phyloP scores from a whole-genome alignment of 129 eudicot species.

The Dittrichia graveolens region DNA sequence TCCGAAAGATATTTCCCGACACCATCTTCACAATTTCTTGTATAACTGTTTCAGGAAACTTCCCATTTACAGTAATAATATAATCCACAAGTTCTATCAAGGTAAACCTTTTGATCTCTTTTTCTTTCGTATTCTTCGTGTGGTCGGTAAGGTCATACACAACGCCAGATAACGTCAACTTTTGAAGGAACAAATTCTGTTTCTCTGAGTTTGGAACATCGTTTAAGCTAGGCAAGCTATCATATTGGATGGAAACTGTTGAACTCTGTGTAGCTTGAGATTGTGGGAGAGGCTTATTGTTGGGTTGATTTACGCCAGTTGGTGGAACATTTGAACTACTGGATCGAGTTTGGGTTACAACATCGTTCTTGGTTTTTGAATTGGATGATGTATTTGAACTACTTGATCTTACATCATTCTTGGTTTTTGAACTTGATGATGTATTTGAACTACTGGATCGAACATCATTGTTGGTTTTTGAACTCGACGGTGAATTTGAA shows the following conservation, averaged over 20 bases:
- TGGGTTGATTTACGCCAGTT: constrained; percentile 35
- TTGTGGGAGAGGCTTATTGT: constrained; percentile 34
- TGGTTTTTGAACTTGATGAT: constrained; percentile 40
- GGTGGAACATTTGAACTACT: constrained; percentile 33
- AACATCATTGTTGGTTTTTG: constrained; percentile 36
- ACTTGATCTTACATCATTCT: constrained; percentile 16
- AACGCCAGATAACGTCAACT: constrained; percentile 57
- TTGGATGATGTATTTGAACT: neutral
- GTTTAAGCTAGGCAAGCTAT: constrained; percentile 55
- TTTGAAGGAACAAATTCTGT: constrained; percentile 51
- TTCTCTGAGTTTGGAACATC: constrained; percentile 59
- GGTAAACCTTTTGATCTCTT: constrained; percentile 62
- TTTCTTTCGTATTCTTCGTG: constrained; percentile 58
- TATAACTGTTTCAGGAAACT: constrained; percentile 55
- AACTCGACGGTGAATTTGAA: constrained; percentile 48
- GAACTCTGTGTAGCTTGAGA: constrained; percentile 32
- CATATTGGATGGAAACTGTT: constrained; percentile 31
- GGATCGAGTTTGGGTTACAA: constrained; percentile 16
- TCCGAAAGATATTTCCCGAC: constrained; percentile 55
- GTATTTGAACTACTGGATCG: neutral
- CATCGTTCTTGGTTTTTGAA: neutral
- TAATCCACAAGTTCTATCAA: constrained; percentile 65
- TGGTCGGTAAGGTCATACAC: constrained; percentile 68
- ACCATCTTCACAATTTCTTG: constrained; percentile 70
- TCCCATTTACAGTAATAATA: constrained; percentile 53